Evolutionary conservation across 345 rosid genomes (phyloP).

Genomic region (Populus tremula): DNA sequence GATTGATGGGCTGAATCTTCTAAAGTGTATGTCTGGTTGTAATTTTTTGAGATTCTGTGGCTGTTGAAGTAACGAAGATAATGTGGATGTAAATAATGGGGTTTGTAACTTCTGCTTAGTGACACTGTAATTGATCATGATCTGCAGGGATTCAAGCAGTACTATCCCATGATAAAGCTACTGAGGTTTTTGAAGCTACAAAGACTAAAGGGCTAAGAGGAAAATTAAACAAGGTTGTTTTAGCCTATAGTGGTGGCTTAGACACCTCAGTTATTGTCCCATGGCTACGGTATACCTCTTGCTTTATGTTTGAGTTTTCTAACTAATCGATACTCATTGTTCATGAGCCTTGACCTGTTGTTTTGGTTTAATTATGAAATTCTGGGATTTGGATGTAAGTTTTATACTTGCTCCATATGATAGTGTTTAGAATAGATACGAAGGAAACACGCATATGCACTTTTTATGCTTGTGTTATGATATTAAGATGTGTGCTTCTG

Average conservation of each 20-base stretch:
- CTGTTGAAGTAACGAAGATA: background rate
- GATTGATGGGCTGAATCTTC: no score
- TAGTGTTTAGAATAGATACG: background rate
- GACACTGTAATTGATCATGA: background rate
- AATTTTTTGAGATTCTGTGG: background rate
- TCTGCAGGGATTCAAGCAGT: constrained; percentile 58
- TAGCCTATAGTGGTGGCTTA: constrained; percentile 95
- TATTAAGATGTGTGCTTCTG: background rate
- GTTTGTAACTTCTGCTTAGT: background rate
- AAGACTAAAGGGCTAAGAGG: constrained; percentile 65
- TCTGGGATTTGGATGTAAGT: background rate
- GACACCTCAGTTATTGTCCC: constrained; percentile 98
- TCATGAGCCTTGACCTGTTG: background rate
- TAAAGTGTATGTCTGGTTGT: background rate
- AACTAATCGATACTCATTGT: background rate
- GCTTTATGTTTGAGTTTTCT: constrained; percentile 14
- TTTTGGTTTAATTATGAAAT: background rate
- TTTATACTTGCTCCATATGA: background rate
- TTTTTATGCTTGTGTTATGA: background rate
- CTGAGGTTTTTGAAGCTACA: constrained; percentile 23
- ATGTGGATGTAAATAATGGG: background rate
- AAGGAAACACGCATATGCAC: background rate
- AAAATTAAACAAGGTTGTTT: constrained; percentile 81
- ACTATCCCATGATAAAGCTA: constrained; percentile 39
- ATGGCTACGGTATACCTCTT: constrained; percentile 68